Evolutionary conservation across 805 yeast genomes (phyloP).

Genomic region (Osmozyma mogii): DNA sequence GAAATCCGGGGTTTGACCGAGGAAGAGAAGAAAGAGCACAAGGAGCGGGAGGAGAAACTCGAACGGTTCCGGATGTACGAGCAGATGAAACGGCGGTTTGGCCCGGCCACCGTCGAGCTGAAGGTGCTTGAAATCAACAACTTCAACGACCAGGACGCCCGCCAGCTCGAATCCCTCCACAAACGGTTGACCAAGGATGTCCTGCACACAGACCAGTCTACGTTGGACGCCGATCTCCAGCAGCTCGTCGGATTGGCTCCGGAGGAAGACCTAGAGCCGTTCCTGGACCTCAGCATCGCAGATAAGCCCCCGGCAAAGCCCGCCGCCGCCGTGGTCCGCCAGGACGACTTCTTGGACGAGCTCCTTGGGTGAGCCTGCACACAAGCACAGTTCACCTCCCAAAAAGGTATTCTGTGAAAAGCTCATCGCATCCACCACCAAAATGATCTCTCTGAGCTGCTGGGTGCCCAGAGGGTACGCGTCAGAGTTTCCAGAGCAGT

Average conservation of each 20-base stretch:
- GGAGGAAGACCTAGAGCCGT: too few relatives aligned
- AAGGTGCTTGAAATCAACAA: slow-evolving; percentile 31
- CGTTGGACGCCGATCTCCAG: background rate
- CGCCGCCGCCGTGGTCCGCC: background rate
- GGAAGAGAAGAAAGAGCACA: slow-evolving; percentile 21
- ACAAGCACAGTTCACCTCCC: background rate
- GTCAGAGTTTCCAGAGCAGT: slow-evolving; percentile 83
- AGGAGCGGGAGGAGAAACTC: slow-evolving; percentile 15
- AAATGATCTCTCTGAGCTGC: slow-evolving; percentile 81
- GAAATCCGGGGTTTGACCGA: slow-evolving; percentile 15
- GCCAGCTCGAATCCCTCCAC: slow-evolving; percentile 19
- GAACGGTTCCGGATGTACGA: slow-evolving; percentile 21
- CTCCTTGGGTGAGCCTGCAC: background rate
- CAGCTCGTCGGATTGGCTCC: background rate
- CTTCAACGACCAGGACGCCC: slow-evolving; percentile 15
- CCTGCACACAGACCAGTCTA: background rate
- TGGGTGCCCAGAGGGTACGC: slow-evolving; percentile 98
- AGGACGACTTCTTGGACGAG: slow-evolving; percentile 3
- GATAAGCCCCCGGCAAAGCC: background rate
- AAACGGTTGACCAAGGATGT: slow-evolving; percentile 10
- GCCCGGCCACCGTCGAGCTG: too few relatives aligned
- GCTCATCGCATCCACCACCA: slow-evolving; percentile 2
- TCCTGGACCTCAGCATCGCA: background rate
- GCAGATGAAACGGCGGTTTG: slow-evolving; percentile 23
- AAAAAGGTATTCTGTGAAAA: slow-evolving; percentile 4